Evolutionary conservation across 768 basidiomycete genomes (phyloP), one percentile per base, ranked within the genome.

Genomic region (Amanita phalloides): DNA sequence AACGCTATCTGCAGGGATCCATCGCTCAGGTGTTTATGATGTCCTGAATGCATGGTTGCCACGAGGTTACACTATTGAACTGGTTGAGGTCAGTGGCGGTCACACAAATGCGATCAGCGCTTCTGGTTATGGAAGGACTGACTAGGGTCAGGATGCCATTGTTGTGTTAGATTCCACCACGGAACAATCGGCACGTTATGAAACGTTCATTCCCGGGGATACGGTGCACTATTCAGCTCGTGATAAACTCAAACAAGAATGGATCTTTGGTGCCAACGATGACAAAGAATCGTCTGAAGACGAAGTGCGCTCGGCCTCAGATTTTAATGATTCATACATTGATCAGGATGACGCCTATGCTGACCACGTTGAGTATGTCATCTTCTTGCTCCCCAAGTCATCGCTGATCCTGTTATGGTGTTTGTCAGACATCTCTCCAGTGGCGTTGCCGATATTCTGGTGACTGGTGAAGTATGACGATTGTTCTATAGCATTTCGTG

Each of bases 31-130:
- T 26, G 72, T 68, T 2, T 72, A 76, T 53, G 70, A 77, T 56
- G 54, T 75, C 46, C 63, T 75, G 32, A 76, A 73, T 52, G 74
- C 71, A 30, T 78, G 75, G 75, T 54, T 76, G 33, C 77, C 77
- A 41, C 61, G 56, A 57, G 64, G 69, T 32, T 21, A 65, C 37
- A 59, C 53, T 14, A 56, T 76, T 49, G 63, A 57, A 33, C 63
- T 64, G 39, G 57, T 57, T 30, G 54, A 68, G 47, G 73, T 74
- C 47, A 56, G 71, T 56, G 35, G 35, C 35, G 28, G 38, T 43
- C 51, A 43, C 49, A 20, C 17, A 46, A 41, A 32, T 4, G 45
- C 28, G 33, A 43, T 33, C 55, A 11, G 49, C 32, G 23, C 32
- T 26, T 21, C 37, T 37, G 14, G 41, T 44, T 56, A 39, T 42